phyloP scores from a whole-genome alignment of 257 asterid genomes.

The Nicotiana noctiflora region DNA sequence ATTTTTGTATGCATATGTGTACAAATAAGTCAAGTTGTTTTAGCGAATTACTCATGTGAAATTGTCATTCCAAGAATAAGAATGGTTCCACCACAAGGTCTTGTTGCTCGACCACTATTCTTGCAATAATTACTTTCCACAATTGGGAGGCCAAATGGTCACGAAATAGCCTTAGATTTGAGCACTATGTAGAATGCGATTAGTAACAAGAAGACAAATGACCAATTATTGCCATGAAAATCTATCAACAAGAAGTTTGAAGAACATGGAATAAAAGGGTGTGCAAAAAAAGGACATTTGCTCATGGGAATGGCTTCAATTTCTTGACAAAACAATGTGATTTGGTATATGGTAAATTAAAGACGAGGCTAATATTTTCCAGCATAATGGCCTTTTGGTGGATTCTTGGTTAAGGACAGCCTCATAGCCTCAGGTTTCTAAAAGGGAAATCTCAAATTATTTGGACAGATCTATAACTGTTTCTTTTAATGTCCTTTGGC shows the following conservation, averaged over 20 bases:
- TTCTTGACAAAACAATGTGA: conserved; percentile 1
- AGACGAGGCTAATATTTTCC: neutral
- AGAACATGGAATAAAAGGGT: neutral
- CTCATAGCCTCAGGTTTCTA: neutral
- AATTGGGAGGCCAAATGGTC: neutral
- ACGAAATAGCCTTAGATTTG: neutral
- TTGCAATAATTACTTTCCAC: neutral
- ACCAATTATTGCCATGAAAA: neutral
- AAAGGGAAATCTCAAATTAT: conserved; percentile 5
- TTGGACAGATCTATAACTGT: neutral
- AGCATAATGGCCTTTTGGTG: neutral
- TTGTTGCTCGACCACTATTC: neutral
- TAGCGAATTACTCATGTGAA: conserved; percentile 8
- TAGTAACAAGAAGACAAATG: neutral
- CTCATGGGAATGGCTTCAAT: neutral
- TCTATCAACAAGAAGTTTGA: neutral
- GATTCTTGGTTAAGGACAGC: neutral
- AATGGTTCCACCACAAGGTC: neutral
- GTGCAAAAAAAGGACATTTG: neutral
- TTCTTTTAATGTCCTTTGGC: neutral
- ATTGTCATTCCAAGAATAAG: neutral
- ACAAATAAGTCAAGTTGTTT: neutral
- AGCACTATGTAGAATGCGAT: neutral
- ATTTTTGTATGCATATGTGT: neutral
- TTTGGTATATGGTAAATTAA: neutral